Base-by-base conservation (phyloP, 352 stramenopile species). In the Phytophthora uliginosa region DNA sequence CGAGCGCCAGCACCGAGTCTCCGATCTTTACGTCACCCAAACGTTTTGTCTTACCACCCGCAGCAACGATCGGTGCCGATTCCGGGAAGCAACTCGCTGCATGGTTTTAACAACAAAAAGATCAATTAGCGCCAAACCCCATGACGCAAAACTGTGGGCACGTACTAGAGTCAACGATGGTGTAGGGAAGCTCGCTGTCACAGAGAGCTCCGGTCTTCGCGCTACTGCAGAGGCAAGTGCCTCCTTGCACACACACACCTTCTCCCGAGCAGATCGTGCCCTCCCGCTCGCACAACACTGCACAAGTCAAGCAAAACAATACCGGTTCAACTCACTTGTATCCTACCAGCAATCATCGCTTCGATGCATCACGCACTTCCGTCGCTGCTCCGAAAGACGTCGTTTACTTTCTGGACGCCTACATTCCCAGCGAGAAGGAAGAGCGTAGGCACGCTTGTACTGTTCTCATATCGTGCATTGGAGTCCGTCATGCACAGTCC, bases 281-380 rank as follows among this genome's bases (percentile, higher is more conserved):
- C 52, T 91, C 59, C n/a, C 79, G 72, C 67, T 95, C 88, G 54
- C 88, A 95, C 17, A 95, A 68, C 82, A 94, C 88, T 95, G 45
- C 51, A 57, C 15, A 42, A 48, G 55, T n/a, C 47, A 56, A 64
- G 8, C 51, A 54, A 74, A 34, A 67, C 33, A 65, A 31, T 54
- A 24, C 9, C 22, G 48, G n/a, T 7, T 54, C 20, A 54, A 34
- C 12, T 6, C 17, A 18, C 48, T 31, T 31, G 42, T 10, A 24
- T 18, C 38, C 13, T 33, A 26, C 0, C 20, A 28, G 8, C 20
- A 28, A 31, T 28, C 8, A 1, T 34, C 17, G 58, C 18, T 9
- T 20, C 1, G 50, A 42, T 52, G 40, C 22, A 18, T 36, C 42
- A 86, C 85, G 56, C 66, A 95, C 88, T 91, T n/a, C 73, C 84